Evolutionary conservation across 805 yeast species (phyloP), one percentile per base, ranked within the genome.

Genomic region (Cyberlindnera americana): DNA sequence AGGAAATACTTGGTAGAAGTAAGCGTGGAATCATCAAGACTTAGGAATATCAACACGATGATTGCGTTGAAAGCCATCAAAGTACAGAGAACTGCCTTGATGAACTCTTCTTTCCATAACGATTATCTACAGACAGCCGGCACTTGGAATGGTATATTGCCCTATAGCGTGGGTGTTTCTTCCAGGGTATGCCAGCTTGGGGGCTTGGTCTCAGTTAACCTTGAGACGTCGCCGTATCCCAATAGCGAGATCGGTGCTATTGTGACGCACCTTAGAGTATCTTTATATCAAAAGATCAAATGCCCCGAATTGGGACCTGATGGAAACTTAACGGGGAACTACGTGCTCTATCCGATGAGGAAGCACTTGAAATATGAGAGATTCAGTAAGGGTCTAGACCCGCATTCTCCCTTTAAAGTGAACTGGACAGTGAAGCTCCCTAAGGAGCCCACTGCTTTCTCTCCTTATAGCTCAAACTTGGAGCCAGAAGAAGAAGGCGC

Each of bases 121-220:
- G 57, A 43, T 18, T 33, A 18, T 9, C 13, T 38, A 22, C 35
- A 36, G 13, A 39, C 51, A 3, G 14, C 13, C 8, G 56, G 55
- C 3, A 29, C 22, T 10, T 53, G 58, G 58, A 38, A 40, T 15
- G 49, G 40, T 1, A 11, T 44, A 12, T 34, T 53, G 40, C 37
- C 40, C 3, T 53, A 53, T 29, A 27, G 33, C 6, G 17, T 52
- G 10, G 33, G 47, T 7, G 16, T 53, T 6, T 40, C 45, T 5
- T 43, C 54, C 4, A 48, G 49, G 22, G 38, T 43, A 5, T 43
- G 46, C 19, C 37, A 33, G 8, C 19, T 50, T 18, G 56, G 52
- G 2, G 46, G 35, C 1, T 7, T 25, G 1, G 24, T 53, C 17
- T 37, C 33, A 2, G 6, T 53, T 5, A 26, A 33, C 10, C 13